phyloP scores from a whole-genome alignment of 129 eudicot species.

The Artemisia argyi region DNA sequence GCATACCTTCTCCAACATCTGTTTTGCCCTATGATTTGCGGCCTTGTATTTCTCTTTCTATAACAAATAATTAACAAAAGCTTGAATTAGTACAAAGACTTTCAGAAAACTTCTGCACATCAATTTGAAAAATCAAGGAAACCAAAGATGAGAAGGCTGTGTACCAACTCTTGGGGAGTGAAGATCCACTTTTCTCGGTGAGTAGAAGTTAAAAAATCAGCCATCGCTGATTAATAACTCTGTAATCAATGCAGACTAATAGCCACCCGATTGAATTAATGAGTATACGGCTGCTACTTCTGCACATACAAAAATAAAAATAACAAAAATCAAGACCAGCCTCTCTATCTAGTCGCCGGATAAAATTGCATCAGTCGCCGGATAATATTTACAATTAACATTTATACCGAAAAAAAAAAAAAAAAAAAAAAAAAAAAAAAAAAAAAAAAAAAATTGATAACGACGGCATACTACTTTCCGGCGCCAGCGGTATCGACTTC shows the following conservation, averaged over 20 bases:
- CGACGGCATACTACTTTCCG: too few species aligned
- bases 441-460: too few species aligned
- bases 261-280: too few species aligned
- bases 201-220: conserved; percentile 85
- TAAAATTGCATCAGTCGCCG: too few species aligned
- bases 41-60: conserved; percentile 86
- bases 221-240: conserved; percentile 37
- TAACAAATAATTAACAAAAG: too few species aligned
- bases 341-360: too few species aligned
- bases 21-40: conserved; percentile 84
- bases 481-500: too few species aligned
- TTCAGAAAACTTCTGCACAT: neutral
- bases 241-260: too few species aligned
- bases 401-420: too few species aligned
- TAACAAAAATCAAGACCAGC: neutral
- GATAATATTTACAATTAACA: too few species aligned
- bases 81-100: conserved; percentile 3
- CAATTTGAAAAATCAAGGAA: neutral
- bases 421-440: too few species aligned
- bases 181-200: conserved; percentile 93
- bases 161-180: conserved; percentile 82
- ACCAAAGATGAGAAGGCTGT: neutral
- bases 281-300: too few species aligned
- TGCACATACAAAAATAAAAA: neutral
- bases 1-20: conserved; percentile 78